Percentiles rank a stretch among this genome's conserved stretches.
These are phyloP conservation scores for Solanum tarapatanum DNA, from an alignment of 257 asterid species.

Conservation along the genomic window DNA sequence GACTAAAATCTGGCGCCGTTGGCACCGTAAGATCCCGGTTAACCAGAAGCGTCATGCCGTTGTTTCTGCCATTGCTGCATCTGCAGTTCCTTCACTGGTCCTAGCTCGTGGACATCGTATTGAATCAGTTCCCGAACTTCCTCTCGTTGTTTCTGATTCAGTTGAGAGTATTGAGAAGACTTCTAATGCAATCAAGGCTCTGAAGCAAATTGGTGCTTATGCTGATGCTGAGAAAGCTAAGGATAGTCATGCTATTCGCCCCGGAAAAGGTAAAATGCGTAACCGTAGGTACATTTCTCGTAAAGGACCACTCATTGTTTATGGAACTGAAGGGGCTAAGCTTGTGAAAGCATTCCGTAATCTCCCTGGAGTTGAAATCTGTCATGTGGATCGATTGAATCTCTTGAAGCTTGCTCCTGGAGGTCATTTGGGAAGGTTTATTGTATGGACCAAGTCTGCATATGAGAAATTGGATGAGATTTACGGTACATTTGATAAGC, in stretches of 20 bases:
- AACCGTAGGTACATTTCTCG: slow-evolving; percentile 64
- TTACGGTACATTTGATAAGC: slow-evolving; percentile 61
- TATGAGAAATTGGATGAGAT: slow-evolving; percentile 72
- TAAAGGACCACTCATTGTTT: slow-evolving; percentile 71
- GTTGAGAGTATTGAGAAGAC: slow-evolving; percentile 70
- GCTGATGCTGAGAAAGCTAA: slow-evolving; percentile 74
- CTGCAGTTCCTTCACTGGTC: slow-evolving; percentile 62
- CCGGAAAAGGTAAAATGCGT: slow-evolving; percentile 82
- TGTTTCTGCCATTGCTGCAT: slow-evolving; percentile 67
- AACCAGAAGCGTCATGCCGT: slow-evolving; percentile 69
- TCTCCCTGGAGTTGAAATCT: slow-evolving; percentile 67
- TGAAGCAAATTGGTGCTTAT: slow-evolving; percentile 56
- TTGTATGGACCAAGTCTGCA: slow-evolving; percentile 73
- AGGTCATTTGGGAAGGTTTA: slow-evolving; percentile 73
- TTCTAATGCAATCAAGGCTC: slow-evolving; percentile 39
- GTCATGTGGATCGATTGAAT: slow-evolving; percentile 64
- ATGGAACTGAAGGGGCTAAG: slow-evolving; percentile 76
- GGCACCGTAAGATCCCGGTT: slow-evolving; percentile 56
- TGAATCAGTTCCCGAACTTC: slow-evolving; percentile 62
- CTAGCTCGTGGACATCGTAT: slow-evolving; percentile 69
- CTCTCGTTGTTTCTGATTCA: slow-evolving; percentile 57
- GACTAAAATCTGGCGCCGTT: slow-evolving; percentile 68
- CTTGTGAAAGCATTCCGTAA: slow-evolving; percentile 75
- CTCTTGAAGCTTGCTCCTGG: slow-evolving; percentile 75
- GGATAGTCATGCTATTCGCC: slow-evolving; percentile 49